A percentile compares a stretch with the other conserved stretches of the same genome.
Conservation (phyloP, 2,329 filamentous ascomycete species). For the Talaromyces sp. region DNA sequence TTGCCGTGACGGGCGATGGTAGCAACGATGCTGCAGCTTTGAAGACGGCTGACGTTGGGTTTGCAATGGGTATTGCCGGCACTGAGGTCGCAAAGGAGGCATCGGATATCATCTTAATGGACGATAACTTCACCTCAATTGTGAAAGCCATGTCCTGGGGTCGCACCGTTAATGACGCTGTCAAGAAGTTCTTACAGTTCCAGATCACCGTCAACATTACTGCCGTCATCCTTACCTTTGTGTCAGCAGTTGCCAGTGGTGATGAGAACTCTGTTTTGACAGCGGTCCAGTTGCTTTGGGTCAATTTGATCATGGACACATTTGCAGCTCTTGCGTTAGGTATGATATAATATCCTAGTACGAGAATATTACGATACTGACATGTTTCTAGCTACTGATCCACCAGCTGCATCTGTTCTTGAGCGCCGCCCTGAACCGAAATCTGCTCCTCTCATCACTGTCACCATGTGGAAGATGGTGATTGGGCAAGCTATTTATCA, state of each 20-base stretch:
- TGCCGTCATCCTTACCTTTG: slow-evolving; percentile 62
- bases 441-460: slow-evolving; percentile 44
- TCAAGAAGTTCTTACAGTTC: slow-evolving; percentile 66
- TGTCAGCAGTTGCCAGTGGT: slow-evolving; percentile 58
- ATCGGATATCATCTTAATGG: slow-evolving; percentile 81
- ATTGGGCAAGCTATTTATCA: slow-evolving; percentile 45
- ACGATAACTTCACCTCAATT: slow-evolving; percentile 84
- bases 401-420: slow-evolving; percentile 57
- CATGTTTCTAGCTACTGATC: slow-evolving; percentile 53
- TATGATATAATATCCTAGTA: slow-evolving; percentile 16
- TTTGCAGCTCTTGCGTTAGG: slow-evolving; percentile 61
- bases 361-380: slow-evolving; percentile 3
- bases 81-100: slow-evolving; percentile 84
- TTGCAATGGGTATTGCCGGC: slow-evolving; percentile 81
- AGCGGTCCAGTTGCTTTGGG: slow-evolving; percentile 66
- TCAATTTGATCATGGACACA: slow-evolving; percentile 69
- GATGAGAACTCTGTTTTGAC: slow-evolving; percentile 60
- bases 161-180: slow-evolving; percentile 70
- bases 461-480: slow-evolving; percentile 49
- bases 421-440: slow-evolving; percentile 51
- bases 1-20: slow-evolving; percentile 78
- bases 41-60: slow-evolving; percentile 77
- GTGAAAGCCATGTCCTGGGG: slow-evolving; percentile 82
- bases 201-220: slow-evolving; percentile 62
- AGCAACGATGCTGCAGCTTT: slow-evolving; percentile 81